Evolutionary conservation across 768 basidiomycete genomes (phyloP), one percentile per base, ranked within the genome.

Genomic region (Astraeus odoratus): DNA sequence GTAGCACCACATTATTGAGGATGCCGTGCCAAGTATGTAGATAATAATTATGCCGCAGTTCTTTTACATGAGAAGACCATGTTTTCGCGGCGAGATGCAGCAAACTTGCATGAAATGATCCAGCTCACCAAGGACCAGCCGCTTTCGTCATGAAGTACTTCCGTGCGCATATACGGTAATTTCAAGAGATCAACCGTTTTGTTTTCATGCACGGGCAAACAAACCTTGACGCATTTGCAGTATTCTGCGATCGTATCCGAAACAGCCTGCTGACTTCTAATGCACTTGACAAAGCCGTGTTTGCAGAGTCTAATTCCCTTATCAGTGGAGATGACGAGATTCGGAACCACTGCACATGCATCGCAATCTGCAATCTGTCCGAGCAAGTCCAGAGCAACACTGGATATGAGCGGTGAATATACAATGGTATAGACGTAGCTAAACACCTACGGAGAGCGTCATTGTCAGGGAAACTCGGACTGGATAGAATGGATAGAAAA

Each of bases 121-220:
- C 31, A 98, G 75, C 63, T 98, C 96, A 38, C 96, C 96, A 40
- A 98, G 72, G 31, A 91, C 84, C 12, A 96, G 71, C 44, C n/a
- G 85, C 65, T 51, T 78, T 79, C 6, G 82, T 75, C 60, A 83
- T 85, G 8, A 81, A 77, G 0, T 67, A 60, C 39, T 71, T 70
- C 73, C 77, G 30, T 31, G n/a, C n/a, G n/a, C n/a, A 31, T 31
- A n/a, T 10, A 12, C 30, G 51, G 18, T 26, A 42, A 29, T 31
- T 47, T 38, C 20, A 23, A 13, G 13, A 1, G n/a, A 2, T 8
- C 37, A 24, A 23, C 37, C 23, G 23, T 8, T 15, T 23, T 15
- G 3, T 23, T 23, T 3, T 13, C 37, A 8, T 24, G 1, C 37
- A 23, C 8, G 8, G 8, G 16, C 16, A 4, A 4, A 4, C 31